Conservation (phyloP, 148 eudicot species). For the Simmondsia chinensis region DNA sequence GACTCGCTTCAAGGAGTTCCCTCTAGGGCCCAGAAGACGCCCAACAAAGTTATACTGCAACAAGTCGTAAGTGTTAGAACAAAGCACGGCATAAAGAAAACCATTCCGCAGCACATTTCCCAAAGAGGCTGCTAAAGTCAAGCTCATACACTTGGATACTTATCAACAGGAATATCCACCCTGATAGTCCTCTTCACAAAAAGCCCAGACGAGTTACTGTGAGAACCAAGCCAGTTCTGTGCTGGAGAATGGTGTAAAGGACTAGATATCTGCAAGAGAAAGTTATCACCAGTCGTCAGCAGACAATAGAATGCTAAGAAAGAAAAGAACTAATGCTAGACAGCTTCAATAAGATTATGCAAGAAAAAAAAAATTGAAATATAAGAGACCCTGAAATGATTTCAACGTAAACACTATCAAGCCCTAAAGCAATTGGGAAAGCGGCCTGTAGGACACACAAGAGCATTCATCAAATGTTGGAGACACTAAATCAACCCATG, state of each 20-base stretch:
- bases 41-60: slow-evolving; percentile 98
- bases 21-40: slow-evolving; percentile 97
- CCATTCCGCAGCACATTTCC: background rate
- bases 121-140: too few species aligned
- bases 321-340: slow-evolving; percentile 1
- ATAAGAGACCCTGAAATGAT: too few species aligned
- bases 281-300: slow-evolving; percentile 7
- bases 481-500: too few species aligned
- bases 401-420: too few species aligned
- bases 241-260: slow-evolving; percentile 62
- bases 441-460: too few species aligned
- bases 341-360: too few species aligned
- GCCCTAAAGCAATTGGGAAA: too few species aligned
- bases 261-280: slow-evolving; percentile 66
- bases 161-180: slow-evolving; percentile 88
- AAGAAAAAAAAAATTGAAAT: too few species aligned
- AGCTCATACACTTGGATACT: slow-evolving; percentile 77
- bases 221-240: slow-evolving; percentile 80
- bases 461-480: too few species aligned
- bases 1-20: slow-evolving; percentile 93
- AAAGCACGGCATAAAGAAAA: slow-evolving; percentile 5
- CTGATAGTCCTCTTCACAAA: slow-evolving; percentile 88
- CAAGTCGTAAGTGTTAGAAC: slow-evolving; percentile 8
- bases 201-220: slow-evolving; percentile 74
- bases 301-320: background rate